Evolutionary conservation across 768 basidiomycete species (phyloP), one percentile per base, ranked within the genome.

Genomic region (Lactarius trivialis): DNA sequence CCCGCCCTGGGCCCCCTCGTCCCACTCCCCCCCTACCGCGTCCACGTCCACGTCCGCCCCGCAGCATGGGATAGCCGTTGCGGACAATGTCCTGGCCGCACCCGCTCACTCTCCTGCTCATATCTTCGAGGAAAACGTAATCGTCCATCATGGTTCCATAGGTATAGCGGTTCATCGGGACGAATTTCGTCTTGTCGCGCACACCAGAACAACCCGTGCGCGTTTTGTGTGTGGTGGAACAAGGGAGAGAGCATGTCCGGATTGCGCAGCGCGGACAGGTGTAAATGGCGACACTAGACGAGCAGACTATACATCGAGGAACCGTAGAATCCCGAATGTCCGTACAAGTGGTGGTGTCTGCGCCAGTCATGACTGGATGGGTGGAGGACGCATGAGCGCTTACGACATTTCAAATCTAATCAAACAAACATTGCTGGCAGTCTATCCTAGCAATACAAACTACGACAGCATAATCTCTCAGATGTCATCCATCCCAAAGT

Each of bases 101-200:
- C 14, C 82, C 84, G 24, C 79, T 77, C n/a, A 88, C 85, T 67
- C 81, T 85, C 66, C 93, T 75, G 24, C 89, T 84, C 33, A 93
- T 73, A 19, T 92, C 89, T 74, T 97, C 94, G 66, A 97, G 77
- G 71, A 85, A 94, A 45, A 79, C 78, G 72, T 93, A 97, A 74
- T 97, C 94, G 68, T 86, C 82, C 85, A 93, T 89, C 85, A 96
- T 87, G 30, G 82, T 80, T 9, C 91, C 91, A 83, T 89, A 92
- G 5, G 83, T 82, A 69, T 93, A 96, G 67, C 84, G 71, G 68
- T 91, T 93, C 84, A 94, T 87, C 14, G 88, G 82, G 17, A 93
- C 83, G 70, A 85, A 91, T 3, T 79, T 80, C 0, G 77, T 83
- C 69, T 85, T 86, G 75, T 93, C 80, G 58, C 91, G 85, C 63